Evolutionary conservation across 2,329 filamentous ascomycete species (phyloP), one percentile per base, ranked within the genome.

Genomic region (Alternaria brassicicola): DNA sequence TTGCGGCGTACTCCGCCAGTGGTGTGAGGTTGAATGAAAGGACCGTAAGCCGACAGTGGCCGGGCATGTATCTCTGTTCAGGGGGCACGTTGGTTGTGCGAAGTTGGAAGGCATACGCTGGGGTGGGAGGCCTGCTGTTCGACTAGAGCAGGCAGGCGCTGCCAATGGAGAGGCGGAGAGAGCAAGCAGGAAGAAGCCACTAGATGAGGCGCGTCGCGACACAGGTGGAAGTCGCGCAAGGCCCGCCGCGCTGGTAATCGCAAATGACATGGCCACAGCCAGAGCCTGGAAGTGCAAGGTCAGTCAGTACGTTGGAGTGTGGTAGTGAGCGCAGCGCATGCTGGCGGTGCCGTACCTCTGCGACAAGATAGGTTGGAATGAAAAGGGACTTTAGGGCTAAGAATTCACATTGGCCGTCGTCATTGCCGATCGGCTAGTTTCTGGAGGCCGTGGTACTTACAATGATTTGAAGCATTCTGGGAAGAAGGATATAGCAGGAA

Each of bases 201-300:
- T 66, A 31, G 70, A 68, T 13, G 69, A 61, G 51, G 70, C 63
- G 55, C 64, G 66, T 58, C 59, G 68, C 49, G 72, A 65, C 55
- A 57, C 43, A 47, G 54, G 51, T 57, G 65, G 54, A 30, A 68
- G 66, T 46, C 66, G 63, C 61, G 59, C 65, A 54, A 64, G 48
- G 61, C 60, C 58, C 47, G 68, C 64, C 42, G 68, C 67, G 62
- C 71, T 69, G 57, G 69, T 62, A 25, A 73, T 70, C 45, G 73
- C 72, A 68, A 71, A 66, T 65, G 72, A 72, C 75, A 77, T 77
- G 75, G 72, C 73, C 72, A 66, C 64, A 67, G 72, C 74, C 74
- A 66, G 73, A 61, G 67, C 67, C 71, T 74, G 58, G 31, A 49
- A 46, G 50, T 26, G 64, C 43, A 43, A 52, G 19, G 62, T 76